Conservation (phyloP, 2,329 filamentous ascomycete species). For the Alternaria sp. region DNA sequence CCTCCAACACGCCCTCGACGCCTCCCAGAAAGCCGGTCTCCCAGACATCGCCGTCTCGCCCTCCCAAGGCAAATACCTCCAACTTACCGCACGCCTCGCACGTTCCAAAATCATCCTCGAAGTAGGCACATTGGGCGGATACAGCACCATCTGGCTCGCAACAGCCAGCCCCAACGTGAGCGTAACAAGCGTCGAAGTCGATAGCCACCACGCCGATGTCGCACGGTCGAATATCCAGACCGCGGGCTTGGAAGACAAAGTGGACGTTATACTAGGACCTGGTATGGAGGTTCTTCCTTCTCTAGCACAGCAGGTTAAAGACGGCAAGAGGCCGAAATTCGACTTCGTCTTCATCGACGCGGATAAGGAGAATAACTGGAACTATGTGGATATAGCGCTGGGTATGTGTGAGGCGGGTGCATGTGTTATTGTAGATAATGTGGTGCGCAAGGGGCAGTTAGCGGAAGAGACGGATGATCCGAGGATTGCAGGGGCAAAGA, state of each 20-base stretch:
- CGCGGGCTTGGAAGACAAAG: conserved; percentile 50
- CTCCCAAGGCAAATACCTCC: conserved; percentile 44
- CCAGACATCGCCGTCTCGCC: conserved; percentile 46
- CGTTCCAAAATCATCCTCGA: conserved; percentile 53
- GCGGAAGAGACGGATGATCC: conserved; percentile 36
- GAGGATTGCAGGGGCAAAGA: conserved; percentile 43
- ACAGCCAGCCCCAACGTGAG: conserved; percentile 43
- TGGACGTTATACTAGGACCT: conserved; percentile 56
- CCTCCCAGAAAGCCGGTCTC: conserved; percentile 31
- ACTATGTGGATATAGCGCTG: conserved; percentile 57
- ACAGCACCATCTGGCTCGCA: conserved; percentile 62
- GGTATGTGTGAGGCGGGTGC: conserved; percentile 51
- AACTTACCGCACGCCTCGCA: conserved; percentile 39
- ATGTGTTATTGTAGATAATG: conserved; percentile 59
- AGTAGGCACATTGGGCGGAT: conserved; percentile 63
- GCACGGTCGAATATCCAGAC: conserved; percentile 54
- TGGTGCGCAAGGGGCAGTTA: conserved; percentile 52
- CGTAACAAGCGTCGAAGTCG: conserved; percentile 61
- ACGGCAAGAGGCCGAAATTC: conserved; percentile 51
- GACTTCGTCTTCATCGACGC: conserved; percentile 63
- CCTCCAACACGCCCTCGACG: conserved; percentile 31
- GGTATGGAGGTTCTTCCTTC: conserved; percentile 53
- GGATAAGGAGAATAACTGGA: conserved; percentile 58
- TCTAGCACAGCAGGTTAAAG: conserved; percentile 51
- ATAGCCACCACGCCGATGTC: conserved; percentile 55